Base-by-base conservation (phyloP, 768 basidiomycete genomes). In the Suillus discolor region DNA sequence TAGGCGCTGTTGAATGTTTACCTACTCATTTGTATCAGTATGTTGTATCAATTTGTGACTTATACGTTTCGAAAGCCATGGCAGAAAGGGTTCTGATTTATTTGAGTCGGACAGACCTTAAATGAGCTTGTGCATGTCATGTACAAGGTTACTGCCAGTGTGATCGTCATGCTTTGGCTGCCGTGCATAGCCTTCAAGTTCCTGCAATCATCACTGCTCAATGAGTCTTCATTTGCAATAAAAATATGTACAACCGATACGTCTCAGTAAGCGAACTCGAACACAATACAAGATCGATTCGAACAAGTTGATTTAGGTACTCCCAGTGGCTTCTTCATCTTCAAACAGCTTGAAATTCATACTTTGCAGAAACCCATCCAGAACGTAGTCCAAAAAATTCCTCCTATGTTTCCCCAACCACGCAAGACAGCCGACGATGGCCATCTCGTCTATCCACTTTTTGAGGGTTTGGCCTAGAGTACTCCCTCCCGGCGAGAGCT, bases 331-430 rank as follows among this genome's bases (percentile, higher is more conserved):
- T 38, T 57, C 55, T 38, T 57, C 55, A 23, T 57, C 55, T 57
- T 57, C 55, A 57, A 57, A 57, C 55, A 57, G 6, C 34, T 57
- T 57, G 55, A 57, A 38, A 23, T 38, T 15, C 13, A 23, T 38
- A 13, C 4, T 36, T n/a, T 38, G 55, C 36, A 13, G 5, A 23
- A 57, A 23, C n/a, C 34, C 34, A 12, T 36, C 54, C 34, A 55
- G 4, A n/a, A 55, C 1, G 12, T 5, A 55, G 31, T 67, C 49
- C 47, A 64, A n/a, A 25, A 67, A 51, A 28, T 64, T 42, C 23
- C 34, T 44, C 55, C 61, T 65, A 16, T 67, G 47, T 38, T 39
- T 67, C 25, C 62, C 60, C 64, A 67, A 23, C 66, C 66, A 67
- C 1, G 6, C 25, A 31, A 67, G 31, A 31, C 51, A 39, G 9